Evolutionary conservation across 768 basidiomycete genomes (phyloP).

Genomic region (Tylopilus sp.): DNA sequence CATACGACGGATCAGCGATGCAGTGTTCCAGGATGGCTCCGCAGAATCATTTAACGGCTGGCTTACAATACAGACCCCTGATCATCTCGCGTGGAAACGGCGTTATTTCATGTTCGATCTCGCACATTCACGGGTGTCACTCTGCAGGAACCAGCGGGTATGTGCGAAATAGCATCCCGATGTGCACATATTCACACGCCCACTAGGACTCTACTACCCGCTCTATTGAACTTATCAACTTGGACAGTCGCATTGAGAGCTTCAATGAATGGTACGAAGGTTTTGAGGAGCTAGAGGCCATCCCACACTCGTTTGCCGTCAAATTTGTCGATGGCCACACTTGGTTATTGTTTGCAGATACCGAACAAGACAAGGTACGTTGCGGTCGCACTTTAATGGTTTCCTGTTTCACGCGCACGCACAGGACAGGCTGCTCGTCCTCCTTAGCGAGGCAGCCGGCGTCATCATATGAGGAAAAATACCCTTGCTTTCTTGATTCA

Average conservation of each 20-base stretch:
- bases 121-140: constrained; percentile 38
- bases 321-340: constrained; percentile 50
- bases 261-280: constrained; percentile 65
- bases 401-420: background rate
- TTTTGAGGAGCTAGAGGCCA: constrained; percentile 62
- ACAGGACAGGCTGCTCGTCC: constrained; percentile 27
- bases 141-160: constrained; percentile 54
- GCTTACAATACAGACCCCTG: constrained; percentile 57
- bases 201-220: constrained; percentile 27
- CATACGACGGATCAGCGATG: constrained; percentile 44
- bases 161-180: background rate
- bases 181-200: constrained; percentile 1
- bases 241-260: constrained; percentile 44
- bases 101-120: constrained; percentile 56
- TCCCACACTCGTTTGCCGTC: constrained; percentile 63
- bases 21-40: constrained; percentile 40
- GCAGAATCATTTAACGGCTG: constrained; percentile 48
- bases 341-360: constrained; percentile 61
- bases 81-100: constrained; percentile 57
- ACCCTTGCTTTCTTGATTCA: constrained; percentile 9
- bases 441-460: constrained; percentile 29
- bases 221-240: constrained; percentile 35
- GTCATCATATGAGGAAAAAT: constrained; percentile 23
- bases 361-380: constrained; percentile 59
- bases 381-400: background rate